Conservation (phyloP, 768 basidiomycete genomes). For the Tricholoma furcatifolium region DNA sequence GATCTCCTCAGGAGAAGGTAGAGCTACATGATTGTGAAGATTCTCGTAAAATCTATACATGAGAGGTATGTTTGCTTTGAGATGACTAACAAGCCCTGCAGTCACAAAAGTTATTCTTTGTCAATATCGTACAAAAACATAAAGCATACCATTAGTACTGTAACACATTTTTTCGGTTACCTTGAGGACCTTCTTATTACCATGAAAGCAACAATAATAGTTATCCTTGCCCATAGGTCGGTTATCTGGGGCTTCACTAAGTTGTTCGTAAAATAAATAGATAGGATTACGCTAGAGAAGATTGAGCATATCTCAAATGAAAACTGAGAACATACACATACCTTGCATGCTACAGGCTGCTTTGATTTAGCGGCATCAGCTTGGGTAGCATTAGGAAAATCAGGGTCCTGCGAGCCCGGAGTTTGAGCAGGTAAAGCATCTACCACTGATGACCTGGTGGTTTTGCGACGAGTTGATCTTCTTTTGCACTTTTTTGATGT, state of each 20-base stretch:
- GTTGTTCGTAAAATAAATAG: not conserved
- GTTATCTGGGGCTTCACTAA: not conserved
- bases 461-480: not conserved
- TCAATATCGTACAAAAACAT: no score
- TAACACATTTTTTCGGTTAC: not conserved
- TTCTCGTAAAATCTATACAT: not conserved
- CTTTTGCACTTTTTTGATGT: not conserved
- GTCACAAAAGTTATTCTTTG: no score
- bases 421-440: no score
- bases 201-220: not conserved
- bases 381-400: no score
- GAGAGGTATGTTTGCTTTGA: no score
- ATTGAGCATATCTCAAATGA: not conserved
- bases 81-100: no score
- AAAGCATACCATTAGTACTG: not conserved
- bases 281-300: not conserved
- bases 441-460: no score
- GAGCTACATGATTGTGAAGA: not conserved
- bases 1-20: not conserved
- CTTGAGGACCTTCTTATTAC: not conserved
- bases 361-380: not conserved
- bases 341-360: not conserved
- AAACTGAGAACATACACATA: not conserved
- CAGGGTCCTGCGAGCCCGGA: no score
- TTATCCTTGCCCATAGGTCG: not conserved